Conservation (phyloP, 169 alveolate genomes). For the Theileria parva region DNA sequence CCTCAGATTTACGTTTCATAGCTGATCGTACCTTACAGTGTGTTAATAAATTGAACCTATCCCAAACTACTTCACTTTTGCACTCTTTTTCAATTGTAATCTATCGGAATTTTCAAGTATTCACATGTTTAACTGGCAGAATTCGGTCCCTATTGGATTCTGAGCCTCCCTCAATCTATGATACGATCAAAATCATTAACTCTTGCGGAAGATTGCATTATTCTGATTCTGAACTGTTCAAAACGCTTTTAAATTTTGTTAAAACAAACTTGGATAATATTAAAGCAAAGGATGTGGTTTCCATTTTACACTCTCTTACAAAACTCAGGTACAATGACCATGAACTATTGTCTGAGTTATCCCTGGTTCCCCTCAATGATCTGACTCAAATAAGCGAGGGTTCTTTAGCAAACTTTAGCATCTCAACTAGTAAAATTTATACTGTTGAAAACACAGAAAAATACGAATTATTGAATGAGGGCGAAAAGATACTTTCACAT, state of each 20-base stretch:
- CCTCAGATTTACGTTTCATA: slow-evolving; percentile 17
- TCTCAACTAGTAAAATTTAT: slow-evolving; percentile 19
- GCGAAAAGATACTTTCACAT: background rate
- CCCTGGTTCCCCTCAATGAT: slow-evolving; percentile 4
- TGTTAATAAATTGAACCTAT: slow-evolving; percentile 5
- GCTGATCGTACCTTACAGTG: slow-evolving; percentile 1
- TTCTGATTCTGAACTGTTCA: slow-evolving; percentile 10
- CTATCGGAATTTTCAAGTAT: slow-evolving; percentile 50
- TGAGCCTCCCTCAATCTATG: slow-evolving; percentile 10
- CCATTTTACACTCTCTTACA: slow-evolving; percentile 45
- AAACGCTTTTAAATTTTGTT: slow-evolving; percentile 10
- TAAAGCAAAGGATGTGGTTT: slow-evolving; percentile 25
- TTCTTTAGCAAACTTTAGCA: slow-evolving; percentile 43
- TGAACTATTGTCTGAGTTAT: slow-evolving; percentile 15
- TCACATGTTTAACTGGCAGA: slow-evolving; percentile 20
- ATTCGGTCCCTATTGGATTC: background rate
- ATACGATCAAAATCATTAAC: slow-evolving; percentile 16
- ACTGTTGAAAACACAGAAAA: background rate
- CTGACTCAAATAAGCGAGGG: slow-evolving; percentile 17
- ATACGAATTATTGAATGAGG: background rate
- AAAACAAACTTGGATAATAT: slow-evolving; percentile 11
- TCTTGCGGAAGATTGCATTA: slow-evolving; percentile 46
- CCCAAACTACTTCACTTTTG: slow-evolving; percentile 16
- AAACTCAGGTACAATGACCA: slow-evolving; percentile 32
- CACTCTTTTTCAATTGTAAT: slow-evolving; percentile 31